Conservation (phyloP, 352 stramenopile species). For the Peronospora belbahrii region DNA sequence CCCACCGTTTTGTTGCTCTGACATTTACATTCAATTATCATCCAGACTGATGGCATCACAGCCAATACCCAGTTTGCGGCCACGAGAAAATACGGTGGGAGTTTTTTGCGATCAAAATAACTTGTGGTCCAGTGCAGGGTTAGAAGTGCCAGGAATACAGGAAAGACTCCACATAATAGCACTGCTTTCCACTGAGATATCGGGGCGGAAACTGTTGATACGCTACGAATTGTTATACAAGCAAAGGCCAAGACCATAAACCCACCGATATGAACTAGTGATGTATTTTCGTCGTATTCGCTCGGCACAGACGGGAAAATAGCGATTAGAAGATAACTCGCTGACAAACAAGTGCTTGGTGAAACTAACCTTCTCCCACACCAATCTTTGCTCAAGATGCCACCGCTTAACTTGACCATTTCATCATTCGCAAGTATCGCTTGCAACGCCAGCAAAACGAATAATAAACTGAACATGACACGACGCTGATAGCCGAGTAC, state of each 20-base stretch:
- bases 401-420: background rate
- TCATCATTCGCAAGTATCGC: slow-evolving; percentile 16
- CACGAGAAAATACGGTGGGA: slow-evolving; percentile 31
- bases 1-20: slow-evolving; percentile 1
- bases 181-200: slow-evolving; percentile 7
- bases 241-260: slow-evolving; percentile 9
- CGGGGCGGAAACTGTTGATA: background rate
- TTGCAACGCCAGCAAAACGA: slow-evolving; percentile 39
- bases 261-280: slow-evolving; percentile 39
- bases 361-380: slow-evolving; percentile 3
- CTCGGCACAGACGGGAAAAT: slow-evolving; percentile 61
- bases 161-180: slow-evolving; percentile 2
- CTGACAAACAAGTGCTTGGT: slow-evolving; percentile 30
- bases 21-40: slow-evolving; percentile 20
- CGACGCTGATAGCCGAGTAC: slow-evolving; percentile 45
- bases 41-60: slow-evolving; percentile 23
- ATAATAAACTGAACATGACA: slow-evolving; percentile 48
- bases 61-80: slow-evolving; percentile 38
- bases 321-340: slow-evolving; percentile 42
- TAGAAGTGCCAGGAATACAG: slow-evolving; percentile 31
- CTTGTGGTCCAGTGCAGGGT: slow-evolving; percentile 35
- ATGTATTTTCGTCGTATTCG: slow-evolving; percentile 46
- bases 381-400: background rate
- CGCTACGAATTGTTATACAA: slow-evolving; percentile 1
- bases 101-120: slow-evolving; percentile 22